Conservation (phyloP, 2,329 filamentous ascomycete species). For the Beauveria bassiana region DNA sequence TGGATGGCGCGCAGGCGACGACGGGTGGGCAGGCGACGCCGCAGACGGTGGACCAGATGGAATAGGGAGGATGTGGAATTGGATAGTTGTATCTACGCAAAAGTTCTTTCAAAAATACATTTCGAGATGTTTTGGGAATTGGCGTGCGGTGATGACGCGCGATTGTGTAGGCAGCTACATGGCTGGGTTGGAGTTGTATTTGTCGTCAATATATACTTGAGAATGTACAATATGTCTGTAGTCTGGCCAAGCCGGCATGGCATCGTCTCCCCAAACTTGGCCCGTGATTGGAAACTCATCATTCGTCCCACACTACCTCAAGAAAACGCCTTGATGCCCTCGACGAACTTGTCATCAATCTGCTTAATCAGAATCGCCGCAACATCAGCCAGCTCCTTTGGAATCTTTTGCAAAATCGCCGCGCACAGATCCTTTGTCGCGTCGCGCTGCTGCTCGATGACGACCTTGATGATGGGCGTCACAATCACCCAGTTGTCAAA, state of each 20-base stretch:
- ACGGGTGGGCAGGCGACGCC: constrained; percentile 18
- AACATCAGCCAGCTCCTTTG: constrained; percentile 22
- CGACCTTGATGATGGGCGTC: constrained; percentile 34
- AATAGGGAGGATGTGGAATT: constrained; percentile 13
- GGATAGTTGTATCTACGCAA: not conserved
- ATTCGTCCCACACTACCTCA: not conserved
- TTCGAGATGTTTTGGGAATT: too few species aligned
- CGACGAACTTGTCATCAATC: constrained; percentile 31
- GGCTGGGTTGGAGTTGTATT: not conserved
- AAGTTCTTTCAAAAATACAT: too few species aligned
- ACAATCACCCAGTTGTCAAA: constrained; percentile 34
- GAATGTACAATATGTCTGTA: not conserved
- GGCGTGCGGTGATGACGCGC: too few species aligned
- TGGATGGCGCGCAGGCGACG: constrained; percentile 18
- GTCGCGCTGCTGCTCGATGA: constrained; percentile 31
- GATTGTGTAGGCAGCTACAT: too few species aligned
- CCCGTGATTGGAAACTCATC: not conserved
- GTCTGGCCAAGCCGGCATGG: not conserved
- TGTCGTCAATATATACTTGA: constrained; percentile 1
- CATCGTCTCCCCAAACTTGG: not conserved
- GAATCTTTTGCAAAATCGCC: constrained; percentile 33
- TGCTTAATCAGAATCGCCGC: constrained; percentile 29
- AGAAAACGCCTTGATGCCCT: constrained; percentile 27
- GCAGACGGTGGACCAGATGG: constrained; percentile 27
- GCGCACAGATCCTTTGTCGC: constrained; percentile 31